Evolutionary conservation across 495 filamentous ascomycete species (phyloP), one percentile per base, ranked within the genome.

Genomic region (Penicillium egyptiacum): DNA sequence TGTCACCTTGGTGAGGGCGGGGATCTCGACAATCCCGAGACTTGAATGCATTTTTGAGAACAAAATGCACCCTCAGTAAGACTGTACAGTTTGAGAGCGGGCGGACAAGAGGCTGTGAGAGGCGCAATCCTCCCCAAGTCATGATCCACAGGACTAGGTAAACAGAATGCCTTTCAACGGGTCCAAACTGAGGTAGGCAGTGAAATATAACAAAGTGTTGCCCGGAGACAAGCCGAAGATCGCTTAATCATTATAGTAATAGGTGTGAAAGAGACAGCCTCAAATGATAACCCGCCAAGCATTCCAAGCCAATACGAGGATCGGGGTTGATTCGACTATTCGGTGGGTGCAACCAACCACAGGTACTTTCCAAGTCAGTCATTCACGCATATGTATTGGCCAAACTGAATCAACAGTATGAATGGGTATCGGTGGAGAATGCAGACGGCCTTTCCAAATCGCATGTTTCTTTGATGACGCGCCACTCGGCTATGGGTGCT

Each of bases 1-100:
- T 52, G 73, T 66, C 44, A 72, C 48, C 53, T 67, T 70, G 11
- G 65, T 62, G 39, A 77, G 44, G 30, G 67, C 55, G 4, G 66
- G 56, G 3, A 76, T 60, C 46, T 77, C 73, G 5, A 62, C 45
- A 11, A 67, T 46, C 5, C 65, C 67, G 45, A 68, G 58, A 45
- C 63, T 62, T 17, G 68, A 48, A n/a, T 58, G 35, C 58, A 69
- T 70, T 42, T 12, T 67, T 40, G 35, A 52, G 20, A 12, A 33
- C 4, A 41, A 42, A 37, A 4, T 19, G 25, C 1, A 30, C 7
- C 6, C 25, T 17, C 1, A 10, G 26, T 4, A 19, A 31, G 6
- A 25, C 31, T 57, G 10, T n/a, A 28, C 19, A 12, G n/a, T 6
- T 6, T 3, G 6, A 14, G 26, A 31, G 11, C 7, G 10, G 1